These are phyloP conservation scores for Mortierella sp. DNA, from an alignment of 371 early-diverging fungal species.

Conservation along the genomic window DNA sequence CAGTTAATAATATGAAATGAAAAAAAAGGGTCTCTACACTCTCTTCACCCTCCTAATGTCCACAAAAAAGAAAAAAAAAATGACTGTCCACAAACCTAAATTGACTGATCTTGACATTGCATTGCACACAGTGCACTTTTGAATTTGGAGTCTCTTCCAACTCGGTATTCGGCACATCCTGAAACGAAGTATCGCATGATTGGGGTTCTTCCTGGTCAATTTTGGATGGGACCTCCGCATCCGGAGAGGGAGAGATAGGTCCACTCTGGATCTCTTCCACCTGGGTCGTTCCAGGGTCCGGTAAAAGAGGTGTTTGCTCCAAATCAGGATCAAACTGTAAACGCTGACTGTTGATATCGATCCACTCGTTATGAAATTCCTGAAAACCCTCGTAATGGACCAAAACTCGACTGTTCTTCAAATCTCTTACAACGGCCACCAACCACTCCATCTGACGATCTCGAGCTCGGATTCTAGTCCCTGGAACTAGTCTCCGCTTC, in stretches of 20 bases:
- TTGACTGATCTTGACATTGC: slow-evolving; percentile 45
- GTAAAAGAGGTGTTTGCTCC: slow-evolving; percentile 20
- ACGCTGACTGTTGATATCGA: slow-evolving; percentile 55
- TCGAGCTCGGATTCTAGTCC: slow-evolving; percentile 42
- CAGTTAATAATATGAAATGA: slow-evolving; percentile 69
- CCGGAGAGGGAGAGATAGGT: background rate
- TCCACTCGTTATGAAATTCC: slow-evolving; percentile 61
- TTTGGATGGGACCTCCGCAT: slow-evolving; percentile 35
- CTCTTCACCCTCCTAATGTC: slow-evolving; percentile 34
- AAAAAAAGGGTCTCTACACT: slow-evolving; percentile 71
- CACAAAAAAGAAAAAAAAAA: background rate
- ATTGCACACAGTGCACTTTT: slow-evolving; percentile 36
- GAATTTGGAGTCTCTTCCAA: too few species aligned
- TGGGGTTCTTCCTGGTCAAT: background rate
- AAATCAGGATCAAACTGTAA: slow-evolving; percentile 31
- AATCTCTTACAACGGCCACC: slow-evolving; percentile 44
- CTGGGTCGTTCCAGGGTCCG: slow-evolving; percentile 12
- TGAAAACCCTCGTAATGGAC: slow-evolving; percentile 61
- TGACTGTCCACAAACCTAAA: slow-evolving; percentile 31
- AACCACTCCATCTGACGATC: slow-evolving; percentile 53
- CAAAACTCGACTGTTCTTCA: slow-evolving; percentile 51
- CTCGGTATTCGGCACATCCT: too few species aligned
- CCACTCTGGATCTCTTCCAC: slow-evolving; percentile 5
- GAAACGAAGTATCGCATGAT: background rate
- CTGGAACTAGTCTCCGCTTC: slow-evolving; percentile 33